Base-by-base conservation (phyloP, 2,329 filamentous ascomycete species). In the Graphium sp. region DNA sequence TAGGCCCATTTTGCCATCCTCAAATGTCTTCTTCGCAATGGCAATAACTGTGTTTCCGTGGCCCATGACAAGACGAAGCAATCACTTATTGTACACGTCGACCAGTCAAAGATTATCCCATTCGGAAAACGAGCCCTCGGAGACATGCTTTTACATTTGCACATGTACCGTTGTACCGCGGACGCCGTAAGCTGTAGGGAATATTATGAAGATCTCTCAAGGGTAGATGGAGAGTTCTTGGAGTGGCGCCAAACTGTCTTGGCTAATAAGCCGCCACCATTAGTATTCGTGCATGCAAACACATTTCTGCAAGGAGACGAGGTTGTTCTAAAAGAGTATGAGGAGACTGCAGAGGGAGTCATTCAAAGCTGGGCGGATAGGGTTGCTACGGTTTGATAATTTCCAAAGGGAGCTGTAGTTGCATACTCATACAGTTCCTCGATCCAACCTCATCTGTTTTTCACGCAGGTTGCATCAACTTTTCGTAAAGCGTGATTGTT, bases 231-330 rank as follows among this genome's bases (percentile, higher is more conserved):
- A 15, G 56, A 64, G 26, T 66, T 50, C 50, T 39, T 69, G 45
- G 36, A 55, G 38, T 66, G 71, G 41, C 46, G 70, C 32, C 55
- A 65, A 16, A 60, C 63, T 14, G 67, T 76, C 5, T 41, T 74
- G 32, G 50, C 50, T 24, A 64, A 65, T 39, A 65, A 67, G 42
- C 60, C 61, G 33, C 66, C 68, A 3, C 51, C 63, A 19, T 60
- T 68, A 44, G 56, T 69, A n/a, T 75, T 73, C 46, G 67, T 72
- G 22, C 70, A 76, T 42, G 64, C 66, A 1, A 76, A 74, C 41
- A 76, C 70, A 1, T 55, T 55, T 31, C 22, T 56, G 1, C 36
- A 44, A 0, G 49, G 35, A 0, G 41, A 45, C 10, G 18, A 11
- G 2, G 32, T 39, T 14, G 28, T 18, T n/a, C 26, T 41, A 15